Base-by-base conservation (phyloP, 345 rosid genomes). In the Aquilaria malaccensis region DNA sequence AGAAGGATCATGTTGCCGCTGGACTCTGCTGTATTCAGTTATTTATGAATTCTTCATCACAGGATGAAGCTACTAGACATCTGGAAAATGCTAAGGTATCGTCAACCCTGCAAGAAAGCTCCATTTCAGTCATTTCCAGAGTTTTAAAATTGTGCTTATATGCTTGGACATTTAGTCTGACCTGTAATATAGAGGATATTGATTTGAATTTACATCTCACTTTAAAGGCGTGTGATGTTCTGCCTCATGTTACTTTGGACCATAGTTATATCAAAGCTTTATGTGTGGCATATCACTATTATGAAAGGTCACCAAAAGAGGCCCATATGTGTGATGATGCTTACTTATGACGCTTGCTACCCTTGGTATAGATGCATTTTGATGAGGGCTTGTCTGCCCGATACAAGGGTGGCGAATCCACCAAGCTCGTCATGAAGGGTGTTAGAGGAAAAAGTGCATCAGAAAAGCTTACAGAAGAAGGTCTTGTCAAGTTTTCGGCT, bases 1-100 rank as follows among this genome's bases (percentile, higher is more conserved):
- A 87, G 80, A 89, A 86, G 82, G 98, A 93, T 62, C 87, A 87
- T 70, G 88, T 84, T 6, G 91, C 97, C 59, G 96, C 98, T 75
- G 98, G 98, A 59, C 87, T 89, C 47, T 93, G 96, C 78, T 85
- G 96, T 71, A 83, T 89, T 67, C 98, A 93, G 75, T 75, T 89
- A 67, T 93, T 93, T 62, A 86, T 89, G 94, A 85, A 84, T 82
- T 89, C 96, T 62, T 77, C 80, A 70, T 83, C 84, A 48, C 96
- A 79, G 74, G 98, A 93, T 65, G 97, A 87, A 76, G 97, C 97
- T 72, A 85, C 84, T 70, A 87, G 79, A 68, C 88, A 93, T 79
- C 82, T 93, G 80, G 95, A 93, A 67, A 71, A 80, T 77, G 96
- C 97, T 50, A 87, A 83, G 94, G 98, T 62, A 66, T n/a, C n/a